Evolutionary conservation across 768 basidiomycete genomes (phyloP).

Genomic region (Psilocybe cubensis): DNA sequence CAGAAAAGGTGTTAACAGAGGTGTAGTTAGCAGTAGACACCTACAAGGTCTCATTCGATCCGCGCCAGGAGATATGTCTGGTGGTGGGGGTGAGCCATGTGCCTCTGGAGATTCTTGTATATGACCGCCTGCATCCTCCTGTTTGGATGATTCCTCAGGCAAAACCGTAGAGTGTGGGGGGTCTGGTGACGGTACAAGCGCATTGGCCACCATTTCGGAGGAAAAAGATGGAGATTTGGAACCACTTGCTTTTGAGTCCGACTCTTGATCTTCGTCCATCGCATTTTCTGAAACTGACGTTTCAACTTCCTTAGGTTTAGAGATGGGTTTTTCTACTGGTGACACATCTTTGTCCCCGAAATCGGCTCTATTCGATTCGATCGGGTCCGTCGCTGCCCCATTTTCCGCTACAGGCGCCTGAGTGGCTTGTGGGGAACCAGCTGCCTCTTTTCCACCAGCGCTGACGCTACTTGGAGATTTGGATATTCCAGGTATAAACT

Average conservation of each 20-base stretch:
- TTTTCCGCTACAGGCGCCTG: too few relatives aligned
- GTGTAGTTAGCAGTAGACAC: too few relatives aligned
- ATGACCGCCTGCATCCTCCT: background rate
- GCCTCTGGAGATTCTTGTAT: background rate
- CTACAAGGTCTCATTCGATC: background rate
- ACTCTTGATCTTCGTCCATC: background rate
- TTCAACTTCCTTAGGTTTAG: background rate
- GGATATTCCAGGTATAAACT: background rate
- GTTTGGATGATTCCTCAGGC: background rate
- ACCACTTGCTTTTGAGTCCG: too few relatives aligned
- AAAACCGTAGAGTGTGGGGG: background rate
- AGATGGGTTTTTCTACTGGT: too few relatives aligned
- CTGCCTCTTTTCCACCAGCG: background rate
- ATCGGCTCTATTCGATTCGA: too few relatives aligned
- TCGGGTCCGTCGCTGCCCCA: too few relatives aligned
- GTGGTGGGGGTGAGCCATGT: background rate
- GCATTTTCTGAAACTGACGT: background rate
- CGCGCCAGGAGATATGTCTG: background rate
- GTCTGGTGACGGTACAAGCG: background rate
- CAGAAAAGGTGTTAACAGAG: too few relatives aligned
- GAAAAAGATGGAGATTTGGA: background rate
- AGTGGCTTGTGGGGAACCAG: too few relatives aligned
- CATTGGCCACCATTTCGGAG: background rate
- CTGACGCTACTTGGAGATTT: background rate
- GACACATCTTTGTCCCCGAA: background rate